These are phyloP conservation scores for Plasmodium reichenowi DNA, from an alignment of 169 alveolate species.

Conservation along the genomic window DNA sequence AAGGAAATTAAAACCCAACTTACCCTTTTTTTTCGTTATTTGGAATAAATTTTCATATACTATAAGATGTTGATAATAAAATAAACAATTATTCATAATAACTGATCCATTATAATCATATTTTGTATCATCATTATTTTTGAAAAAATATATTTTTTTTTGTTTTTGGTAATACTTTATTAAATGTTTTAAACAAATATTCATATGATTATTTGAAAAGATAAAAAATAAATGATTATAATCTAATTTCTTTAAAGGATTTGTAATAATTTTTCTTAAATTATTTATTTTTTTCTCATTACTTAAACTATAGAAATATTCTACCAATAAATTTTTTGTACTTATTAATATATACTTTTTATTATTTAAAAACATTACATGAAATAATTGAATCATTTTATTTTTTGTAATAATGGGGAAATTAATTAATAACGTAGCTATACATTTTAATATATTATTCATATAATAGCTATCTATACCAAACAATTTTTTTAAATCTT, in stretches of 20 bases:
- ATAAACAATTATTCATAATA: slow-evolving; percentile 42
- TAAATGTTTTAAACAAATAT: slow-evolving; percentile 41
- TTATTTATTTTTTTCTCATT: slow-evolving; percentile 41
- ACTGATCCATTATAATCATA: slow-evolving; percentile 27
- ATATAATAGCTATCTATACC: slow-evolving; percentile 21
- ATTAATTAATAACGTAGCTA: slow-evolving; percentile 31
- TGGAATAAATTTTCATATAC: slow-evolving; percentile 20
- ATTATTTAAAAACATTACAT: slow-evolving; percentile 28
- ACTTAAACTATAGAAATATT: slow-evolving; percentile 38
- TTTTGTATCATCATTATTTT: neutral
- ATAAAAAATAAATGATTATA: slow-evolving; percentile 64
- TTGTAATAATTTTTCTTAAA: slow-evolving; percentile 31
- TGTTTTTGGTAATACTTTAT: slow-evolving; percentile 13
- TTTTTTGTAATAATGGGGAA: slow-evolving; percentile 52
- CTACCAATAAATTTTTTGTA: slow-evolving; percentile 42
- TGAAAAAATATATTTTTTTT: neutral
- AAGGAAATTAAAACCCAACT: slow-evolving; percentile 18
- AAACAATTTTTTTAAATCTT: slow-evolving; percentile 34
- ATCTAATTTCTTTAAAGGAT: slow-evolving; percentile 51
- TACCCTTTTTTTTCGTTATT: neutral
- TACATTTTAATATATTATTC: slow-evolving; percentile 44
- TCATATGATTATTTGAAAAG: slow-evolving; percentile 52
- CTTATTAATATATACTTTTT: slow-evolving; percentile 17
- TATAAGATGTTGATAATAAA: slow-evolving; percentile 52
- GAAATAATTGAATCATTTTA: slow-evolving; percentile 33